Conservation (phyloP, 805 yeast species). For the Teunomyces stri region DNA sequence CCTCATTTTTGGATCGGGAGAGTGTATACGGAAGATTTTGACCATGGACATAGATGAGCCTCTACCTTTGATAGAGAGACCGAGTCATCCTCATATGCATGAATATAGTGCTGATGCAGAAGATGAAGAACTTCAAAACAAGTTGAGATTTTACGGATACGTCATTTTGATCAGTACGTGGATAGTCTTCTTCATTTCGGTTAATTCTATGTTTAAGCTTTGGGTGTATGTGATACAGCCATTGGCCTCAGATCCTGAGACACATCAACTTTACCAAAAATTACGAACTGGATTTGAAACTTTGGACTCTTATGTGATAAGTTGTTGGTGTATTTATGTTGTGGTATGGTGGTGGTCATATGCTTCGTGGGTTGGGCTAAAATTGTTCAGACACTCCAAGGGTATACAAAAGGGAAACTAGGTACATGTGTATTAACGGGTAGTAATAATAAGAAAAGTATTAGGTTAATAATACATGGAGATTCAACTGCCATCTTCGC, state of each 20-base stretch:
- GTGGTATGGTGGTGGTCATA: slow-evolving; percentile 63
- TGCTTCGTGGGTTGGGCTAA: slow-evolving; percentile 76
- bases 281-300: slow-evolving; percentile 14
- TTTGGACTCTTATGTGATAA: slow-evolving; percentile 30
- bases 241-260: slow-evolving; percentile 13
- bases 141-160: slow-evolving; percentile 24
- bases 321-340: slow-evolving; percentile 40
- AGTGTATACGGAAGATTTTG: not conserved
- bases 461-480: not conserved
- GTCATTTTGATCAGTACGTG: slow-evolving; percentile 28
- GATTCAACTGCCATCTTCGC: slow-evolving; percentile 59
- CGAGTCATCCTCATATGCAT: slow-evolving; percentile 1
- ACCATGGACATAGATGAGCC: slow-evolving; percentile 12
- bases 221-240: slow-evolving; percentile 38
- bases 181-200: slow-evolving; percentile 30
- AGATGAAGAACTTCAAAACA: slow-evolving; percentile 7
- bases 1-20: not conserved
- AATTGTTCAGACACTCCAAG: slow-evolving; percentile 74
- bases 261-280: slow-evolving; percentile 11
- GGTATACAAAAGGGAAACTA: slow-evolving; percentile 40
- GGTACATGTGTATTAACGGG: not conserved
- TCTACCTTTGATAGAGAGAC: slow-evolving; percentile 20
- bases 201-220: slow-evolving; percentile 32
- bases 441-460: not conserved
- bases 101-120: slow-evolving; percentile 9